Percentiles rank a stretch among this genome's conserved stretches.
Conservation (phyloP, 164 flowering plant genomes). For the Paratinospora sagittata region DNA sequence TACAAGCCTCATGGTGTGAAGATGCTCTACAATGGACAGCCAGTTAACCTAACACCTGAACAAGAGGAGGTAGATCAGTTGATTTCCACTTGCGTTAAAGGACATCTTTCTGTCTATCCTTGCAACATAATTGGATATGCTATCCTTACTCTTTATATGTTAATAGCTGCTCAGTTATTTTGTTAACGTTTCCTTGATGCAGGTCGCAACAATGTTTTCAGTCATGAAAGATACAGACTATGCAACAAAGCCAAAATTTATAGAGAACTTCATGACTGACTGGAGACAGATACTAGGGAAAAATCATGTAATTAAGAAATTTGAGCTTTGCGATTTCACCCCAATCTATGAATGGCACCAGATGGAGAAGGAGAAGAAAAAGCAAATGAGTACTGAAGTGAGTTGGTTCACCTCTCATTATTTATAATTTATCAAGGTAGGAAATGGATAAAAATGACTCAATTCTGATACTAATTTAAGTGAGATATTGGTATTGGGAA, state of each 20-base stretch:
- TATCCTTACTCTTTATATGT: background rate
- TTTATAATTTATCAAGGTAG: background rate
- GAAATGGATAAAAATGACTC: no score
- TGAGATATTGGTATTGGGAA: no score
- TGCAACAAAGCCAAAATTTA: constrained; percentile 52
- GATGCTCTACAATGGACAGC: constrained; percentile 83
- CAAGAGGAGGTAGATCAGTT: constrained; percentile 75
- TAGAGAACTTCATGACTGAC: constrained; percentile 81
- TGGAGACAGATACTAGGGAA: constrained; percentile 78
- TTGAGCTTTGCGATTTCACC: constrained; percentile 80
- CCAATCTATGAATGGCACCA: constrained; percentile 97
- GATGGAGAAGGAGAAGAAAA: constrained; percentile 89
- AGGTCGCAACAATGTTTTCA: constrained; percentile 99
- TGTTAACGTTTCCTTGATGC: constrained; percentile 11
- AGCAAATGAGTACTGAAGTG: constrained; percentile 90
- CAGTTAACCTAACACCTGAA: constrained; percentile 78
- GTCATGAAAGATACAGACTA: constrained; percentile 95
- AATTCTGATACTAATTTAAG: no score
- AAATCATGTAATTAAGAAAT: constrained; percentile 75
- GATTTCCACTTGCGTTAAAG: background rate
- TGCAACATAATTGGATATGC: background rate
- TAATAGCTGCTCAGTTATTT: background rate
- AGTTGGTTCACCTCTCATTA: constrained; percentile 17
- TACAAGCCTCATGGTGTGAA: constrained; percentile 87
- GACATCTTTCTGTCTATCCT: background rate